Evolutionary conservation across 768 basidiomycete species (phyloP).

Genomic region (Leccinum truebloodii): DNA sequence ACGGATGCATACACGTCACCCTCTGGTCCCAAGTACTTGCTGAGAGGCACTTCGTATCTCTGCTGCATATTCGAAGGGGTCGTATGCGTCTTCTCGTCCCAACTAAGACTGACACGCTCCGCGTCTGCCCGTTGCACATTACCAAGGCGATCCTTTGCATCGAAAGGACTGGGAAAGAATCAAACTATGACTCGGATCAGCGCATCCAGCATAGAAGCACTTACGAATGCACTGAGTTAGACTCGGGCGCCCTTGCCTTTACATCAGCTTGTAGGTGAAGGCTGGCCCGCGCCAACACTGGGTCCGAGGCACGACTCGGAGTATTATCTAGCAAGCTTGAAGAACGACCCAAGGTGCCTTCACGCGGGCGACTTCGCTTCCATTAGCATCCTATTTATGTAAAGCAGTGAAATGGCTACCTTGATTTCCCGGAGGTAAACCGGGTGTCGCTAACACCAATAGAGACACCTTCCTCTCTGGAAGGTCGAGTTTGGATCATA

Average conservation of each 20-base stretch:
- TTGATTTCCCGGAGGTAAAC: not conserved
- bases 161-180: slow-evolving; percentile 9
- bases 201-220: not conserved
- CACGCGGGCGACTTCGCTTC: not conserved
- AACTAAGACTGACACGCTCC: not conserved
- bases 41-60: slow-evolving; percentile 23
- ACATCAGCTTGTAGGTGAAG: not conserved
- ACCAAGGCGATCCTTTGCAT: not conserved
- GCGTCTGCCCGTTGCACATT: not conserved
- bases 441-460: not conserved
- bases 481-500: not conserved
- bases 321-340: not conserved
- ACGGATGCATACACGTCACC: not conserved
- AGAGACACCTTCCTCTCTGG: not conserved
- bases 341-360: not conserved
- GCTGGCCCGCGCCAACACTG: not conserved
- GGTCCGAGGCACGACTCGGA: not conserved
- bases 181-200: not conserved
- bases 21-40: slow-evolving; percentile 9
- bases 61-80: not conserved
- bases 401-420: not conserved
- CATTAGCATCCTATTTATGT: slow-evolving; percentile 1
- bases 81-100: slow-evolving; percentile 3
- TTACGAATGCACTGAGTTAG: slow-evolving; percentile 4
- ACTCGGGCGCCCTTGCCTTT: not conserved